phyloP scores from a whole-genome alignment of 1,284 basidiomycete species.

The Thelephora terrestris region DNA sequence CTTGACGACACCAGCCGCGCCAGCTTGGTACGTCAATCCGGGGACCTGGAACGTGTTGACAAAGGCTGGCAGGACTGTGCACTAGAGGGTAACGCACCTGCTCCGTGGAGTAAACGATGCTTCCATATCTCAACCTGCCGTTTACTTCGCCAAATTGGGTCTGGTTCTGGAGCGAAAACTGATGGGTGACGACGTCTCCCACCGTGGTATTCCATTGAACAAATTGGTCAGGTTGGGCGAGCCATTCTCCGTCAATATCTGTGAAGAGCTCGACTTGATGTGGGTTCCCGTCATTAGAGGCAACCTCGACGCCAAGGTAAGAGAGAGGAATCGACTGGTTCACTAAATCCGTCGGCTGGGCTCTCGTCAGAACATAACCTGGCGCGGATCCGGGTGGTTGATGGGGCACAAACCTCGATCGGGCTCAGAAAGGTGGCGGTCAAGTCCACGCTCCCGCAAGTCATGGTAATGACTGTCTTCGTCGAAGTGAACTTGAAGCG shows the following conservation, averaged over 20 bases:
- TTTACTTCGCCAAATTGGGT: background rate
- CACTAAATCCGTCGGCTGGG: constrained; percentile 22
- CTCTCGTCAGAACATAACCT: background rate
- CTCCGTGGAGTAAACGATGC: constrained; percentile 3
- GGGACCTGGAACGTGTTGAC: constrained; percentile 10
- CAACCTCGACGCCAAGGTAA: constrained; percentile 21
- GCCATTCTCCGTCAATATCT: constrained; percentile 23
- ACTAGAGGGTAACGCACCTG: background rate
- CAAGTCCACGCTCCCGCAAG: constrained; percentile 12
- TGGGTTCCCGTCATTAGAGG: constrained; percentile 19
- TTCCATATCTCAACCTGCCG: constrained; percentile 3
- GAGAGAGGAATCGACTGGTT: constrained; percentile 25
- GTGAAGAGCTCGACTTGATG: constrained; percentile 26
- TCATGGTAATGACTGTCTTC: constrained; percentile 4
- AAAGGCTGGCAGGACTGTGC: background rate
- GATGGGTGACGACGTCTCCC: constrained; percentile 5
- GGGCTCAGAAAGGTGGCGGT: constrained; percentile 14
- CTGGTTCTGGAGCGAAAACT: constrained; percentile 5
- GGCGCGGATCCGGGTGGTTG: background rate
- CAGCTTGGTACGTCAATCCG: constrained; percentile 25
- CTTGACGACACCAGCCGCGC: constrained; percentile 20
- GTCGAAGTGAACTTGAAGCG: constrained; percentile 11
- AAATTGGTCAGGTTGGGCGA: background rate
- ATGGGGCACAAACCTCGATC: constrained; percentile 13
- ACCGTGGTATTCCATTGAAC: constrained; percentile 9